phyloP scores from a whole-genome alignment of 1,284 basidiomycete species.

The Ceratorhiza oryzae-sativae region DNA sequence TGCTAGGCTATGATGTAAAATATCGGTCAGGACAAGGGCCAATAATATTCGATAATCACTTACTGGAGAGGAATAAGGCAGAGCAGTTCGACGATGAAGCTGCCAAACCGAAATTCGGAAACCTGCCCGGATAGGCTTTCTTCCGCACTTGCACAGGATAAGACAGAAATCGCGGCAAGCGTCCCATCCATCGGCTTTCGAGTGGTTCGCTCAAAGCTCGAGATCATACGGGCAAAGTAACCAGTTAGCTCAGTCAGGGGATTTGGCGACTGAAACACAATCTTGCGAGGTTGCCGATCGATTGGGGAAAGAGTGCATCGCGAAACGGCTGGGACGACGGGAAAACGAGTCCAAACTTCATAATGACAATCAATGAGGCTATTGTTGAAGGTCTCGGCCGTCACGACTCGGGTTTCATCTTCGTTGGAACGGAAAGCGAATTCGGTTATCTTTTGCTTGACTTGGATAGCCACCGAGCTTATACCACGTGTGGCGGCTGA shows the following conservation, averaged over 20 bases:
- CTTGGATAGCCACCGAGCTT: conserved; percentile 57
- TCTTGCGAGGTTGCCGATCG: conserved; percentile 48
- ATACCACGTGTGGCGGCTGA: conserved; percentile 49
- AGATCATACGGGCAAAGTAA: conserved; percentile 59
- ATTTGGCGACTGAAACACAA: conserved; percentile 58
- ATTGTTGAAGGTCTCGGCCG: conserved; percentile 53
- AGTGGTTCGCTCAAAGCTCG: conserved; percentile 57
- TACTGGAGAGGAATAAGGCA: conserved; percentile 42
- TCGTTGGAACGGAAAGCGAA: conserved; percentile 55
- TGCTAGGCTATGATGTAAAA: conserved; percentile 51
- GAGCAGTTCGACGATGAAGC: conserved; percentile 39
- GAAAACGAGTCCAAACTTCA: conserved; percentile 69
- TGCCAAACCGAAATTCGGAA: conserved; percentile 35
- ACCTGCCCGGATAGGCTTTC: background rate
- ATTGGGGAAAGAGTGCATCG: conserved; percentile 53
- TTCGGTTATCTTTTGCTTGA: conserved; percentile 62
- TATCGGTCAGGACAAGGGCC: background rate
- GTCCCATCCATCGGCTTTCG: conserved; percentile 60
- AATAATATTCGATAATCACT: background rate
- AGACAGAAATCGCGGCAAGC: conserved; percentile 52
- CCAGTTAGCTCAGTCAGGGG: conserved; percentile 49
- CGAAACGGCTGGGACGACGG: conserved; percentile 61
- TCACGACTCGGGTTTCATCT: background rate
- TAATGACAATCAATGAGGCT: conserved; percentile 63
- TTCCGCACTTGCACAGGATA: background rate